A percentile compares a stretch with the other conserved stretches of the same genome.
These are phyloP conservation scores for Cercospora zeae-maydis DNA, from an alignment of 2,329 filamentous ascomycete genomes.

Conservation along the genomic window DNA sequence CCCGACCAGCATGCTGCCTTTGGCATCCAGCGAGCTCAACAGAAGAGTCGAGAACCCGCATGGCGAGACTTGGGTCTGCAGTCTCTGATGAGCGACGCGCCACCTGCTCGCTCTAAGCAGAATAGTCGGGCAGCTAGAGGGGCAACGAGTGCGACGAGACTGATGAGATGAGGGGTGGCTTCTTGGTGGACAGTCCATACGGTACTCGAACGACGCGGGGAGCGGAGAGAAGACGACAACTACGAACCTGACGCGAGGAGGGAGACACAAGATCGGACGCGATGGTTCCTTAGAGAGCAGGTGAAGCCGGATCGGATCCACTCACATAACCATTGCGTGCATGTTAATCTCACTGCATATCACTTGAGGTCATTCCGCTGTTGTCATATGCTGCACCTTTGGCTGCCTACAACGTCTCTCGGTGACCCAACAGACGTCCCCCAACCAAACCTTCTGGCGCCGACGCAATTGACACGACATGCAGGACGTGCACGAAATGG, in stretches of 20 bases:
- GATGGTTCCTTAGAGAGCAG: background rate
- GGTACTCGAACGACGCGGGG: background rate
- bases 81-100: conserved; percentile 64
- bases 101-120: conserved; percentile 35
- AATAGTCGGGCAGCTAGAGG: conserved; percentile 18
- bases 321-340: background rate
- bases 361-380: background rate
- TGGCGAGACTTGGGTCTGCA: conserved; percentile 78
- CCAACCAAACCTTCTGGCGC: background rate
- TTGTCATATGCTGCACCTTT: background rate
- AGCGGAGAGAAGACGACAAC: background rate
- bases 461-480: background rate
- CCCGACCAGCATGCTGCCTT: conserved; percentile 86
- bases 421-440: background rate
- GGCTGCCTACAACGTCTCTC: background rate
- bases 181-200: background rate
- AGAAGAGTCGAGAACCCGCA: conserved; percentile 64
- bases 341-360: background rate
- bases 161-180: conserved; percentile 12
- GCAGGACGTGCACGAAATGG: background rate
- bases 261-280: background rate
- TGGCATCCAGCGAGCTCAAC: conserved; percentile 76
- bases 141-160: conserved; percentile 9
- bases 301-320: background rate
- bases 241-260: background rate